A percentile compares a stretch with the other conserved stretches of the same genome.
phyloP scores from a whole-genome alignment of 768 basidiomycete species.

The Arthromyces matolae region DNA sequence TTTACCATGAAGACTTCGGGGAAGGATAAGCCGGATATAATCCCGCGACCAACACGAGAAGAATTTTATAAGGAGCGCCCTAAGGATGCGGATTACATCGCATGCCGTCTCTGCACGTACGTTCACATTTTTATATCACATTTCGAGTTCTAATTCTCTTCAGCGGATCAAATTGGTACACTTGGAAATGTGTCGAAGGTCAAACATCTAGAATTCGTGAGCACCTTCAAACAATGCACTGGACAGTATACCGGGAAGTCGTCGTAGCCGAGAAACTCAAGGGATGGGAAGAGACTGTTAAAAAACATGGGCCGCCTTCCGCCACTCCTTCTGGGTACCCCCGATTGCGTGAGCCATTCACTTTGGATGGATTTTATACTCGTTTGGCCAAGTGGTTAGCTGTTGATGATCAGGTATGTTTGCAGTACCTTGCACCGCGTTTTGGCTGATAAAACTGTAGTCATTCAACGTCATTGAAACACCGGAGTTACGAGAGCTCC shows the following conservation, averaged over 20 bases:
- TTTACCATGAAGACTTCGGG: too few species aligned
- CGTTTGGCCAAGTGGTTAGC: slow-evolving; percentile 20
- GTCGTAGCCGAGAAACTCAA: slow-evolving; percentile 15
- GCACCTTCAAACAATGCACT: slow-evolving; percentile 22
- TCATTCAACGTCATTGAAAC: slow-evolving; percentile 27
- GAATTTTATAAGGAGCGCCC: too few species aligned
- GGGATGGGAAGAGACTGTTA: slow-evolving; percentile 14
- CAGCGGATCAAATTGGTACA: too few species aligned
- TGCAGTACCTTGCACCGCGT: not conserved
- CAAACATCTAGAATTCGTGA: too few species aligned
- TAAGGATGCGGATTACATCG: too few species aligned
- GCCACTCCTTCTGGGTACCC: not conserved
- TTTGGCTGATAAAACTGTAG: slow-evolving; percentile 9
- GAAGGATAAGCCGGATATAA: too few species aligned
- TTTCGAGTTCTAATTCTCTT: too few species aligned
- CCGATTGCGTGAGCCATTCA: slow-evolving; percentile 12
- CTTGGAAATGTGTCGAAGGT: too few species aligned
- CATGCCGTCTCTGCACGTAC: too few species aligned
- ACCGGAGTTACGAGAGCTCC: slow-evolving; percentile 25
- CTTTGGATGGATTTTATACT: slow-evolving; percentile 20
- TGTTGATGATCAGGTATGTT: slow-evolving; percentile 19
- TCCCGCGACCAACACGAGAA: too few species aligned
- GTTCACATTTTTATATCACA: too few species aligned
- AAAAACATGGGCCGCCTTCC: not conserved
- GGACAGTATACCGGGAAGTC: slow-evolving; percentile 9